Conservation (phyloP, 768 basidiomycete species). For the Tephrocybe sp. region DNA sequence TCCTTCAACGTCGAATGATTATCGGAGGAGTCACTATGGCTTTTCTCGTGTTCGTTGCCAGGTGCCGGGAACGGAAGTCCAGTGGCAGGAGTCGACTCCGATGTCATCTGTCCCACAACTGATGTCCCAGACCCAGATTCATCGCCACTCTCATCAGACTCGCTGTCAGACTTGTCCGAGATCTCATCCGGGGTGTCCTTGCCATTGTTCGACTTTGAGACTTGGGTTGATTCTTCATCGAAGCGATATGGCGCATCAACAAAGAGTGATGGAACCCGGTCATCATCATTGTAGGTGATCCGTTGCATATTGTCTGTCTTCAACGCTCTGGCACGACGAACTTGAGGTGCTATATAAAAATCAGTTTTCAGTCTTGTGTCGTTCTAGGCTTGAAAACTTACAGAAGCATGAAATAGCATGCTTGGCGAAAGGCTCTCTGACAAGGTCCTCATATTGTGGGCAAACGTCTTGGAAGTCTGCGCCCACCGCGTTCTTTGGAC, state of each 20-base stretch:
- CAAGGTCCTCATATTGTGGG: background rate
- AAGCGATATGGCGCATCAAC: background rate
- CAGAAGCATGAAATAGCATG: no score
- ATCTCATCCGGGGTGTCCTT: no score
- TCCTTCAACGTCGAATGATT: background rate
- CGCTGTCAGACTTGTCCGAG: no score
- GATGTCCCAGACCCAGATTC: no score
- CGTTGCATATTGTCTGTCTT: background rate
- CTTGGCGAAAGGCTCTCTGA: no score
- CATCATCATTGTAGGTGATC: background rate
- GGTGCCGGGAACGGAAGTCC: background rate
- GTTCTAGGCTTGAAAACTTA: background rate
- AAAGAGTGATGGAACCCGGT: background rate
- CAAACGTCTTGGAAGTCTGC: background rate
- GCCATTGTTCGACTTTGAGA: no score
- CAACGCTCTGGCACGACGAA: background rate
- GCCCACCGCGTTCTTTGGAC: background rate
- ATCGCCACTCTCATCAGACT: no score
- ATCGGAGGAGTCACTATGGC: background rate
- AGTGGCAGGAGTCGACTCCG: no score
- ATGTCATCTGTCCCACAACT: background rate
- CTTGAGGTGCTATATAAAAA: background rate
- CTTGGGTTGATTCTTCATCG: background rate
- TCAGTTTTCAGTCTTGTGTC: background rate
- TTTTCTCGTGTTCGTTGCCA: background rate